Base-by-base conservation (phyloP, 805 yeast genomes). In the Candida odintsovae region DNA sequence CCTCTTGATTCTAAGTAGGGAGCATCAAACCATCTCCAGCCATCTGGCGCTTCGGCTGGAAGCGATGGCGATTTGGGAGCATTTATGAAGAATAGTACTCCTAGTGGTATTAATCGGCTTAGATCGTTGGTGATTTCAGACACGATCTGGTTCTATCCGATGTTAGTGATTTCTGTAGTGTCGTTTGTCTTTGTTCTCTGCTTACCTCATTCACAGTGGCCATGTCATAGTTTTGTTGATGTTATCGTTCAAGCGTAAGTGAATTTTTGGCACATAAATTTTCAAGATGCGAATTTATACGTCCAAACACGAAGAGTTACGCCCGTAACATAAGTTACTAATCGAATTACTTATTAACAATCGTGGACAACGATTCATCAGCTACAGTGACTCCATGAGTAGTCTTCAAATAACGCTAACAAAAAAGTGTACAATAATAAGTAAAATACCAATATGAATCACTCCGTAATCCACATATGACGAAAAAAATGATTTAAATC, bases 11-110 rank as follows among this genome's bases (percentile, higher is more conserved):
- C 44, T 5, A 69, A 58, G 49, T 55, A 66, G 16, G 76, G 76
- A 10, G 76, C 65, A 50, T 78, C 80, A 15, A 78, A 62, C 86
- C 86, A 80, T 42, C 42, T 54, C 86, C 86, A 82, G 1, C 69
- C 71, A 55, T 67, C 75, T 6, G 68, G 67, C 0, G 75, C 69
- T 10, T 46, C 48, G 0, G 66, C 29, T 0, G 75, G 76, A 4
- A 66, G 66, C 13, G 68, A 62, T 0, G 68, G 64, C 3, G 66
- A 52, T 1, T 63, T 47, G 1, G 86, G 85, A 1, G 71, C 52
- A 29, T 71, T 64, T 43, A 62, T 57, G 41, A 76, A 63, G 52
- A 66, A 69, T 1, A 83, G 53, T 0, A 73, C 65, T 0, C 88
- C 89, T 4, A 80, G 54, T 0, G 79, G 78, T 6, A 69, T 52